These are phyloP conservation scores for Suillus subalutaceus DNA, from an alignment of 768 basidiomycete species.

Conservation along the genomic window DNA sequence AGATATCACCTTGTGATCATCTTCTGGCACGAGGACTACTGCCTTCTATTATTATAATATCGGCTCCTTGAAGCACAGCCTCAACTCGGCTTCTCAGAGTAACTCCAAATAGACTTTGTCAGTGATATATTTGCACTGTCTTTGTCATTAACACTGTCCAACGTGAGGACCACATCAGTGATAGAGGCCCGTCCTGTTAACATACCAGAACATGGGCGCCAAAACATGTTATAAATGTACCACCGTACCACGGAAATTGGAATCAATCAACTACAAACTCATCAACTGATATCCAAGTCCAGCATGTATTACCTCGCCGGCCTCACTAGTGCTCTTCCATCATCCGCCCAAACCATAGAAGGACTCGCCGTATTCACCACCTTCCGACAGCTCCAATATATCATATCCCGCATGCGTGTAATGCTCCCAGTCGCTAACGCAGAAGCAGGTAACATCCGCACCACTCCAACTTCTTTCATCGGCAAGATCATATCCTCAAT, in stretches of 20 bases:
- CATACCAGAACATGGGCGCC: no score
- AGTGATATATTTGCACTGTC: neutral
- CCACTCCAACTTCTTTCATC: slow-evolving; percentile 19
- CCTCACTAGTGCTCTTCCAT: slow-evolving; percentile 14
- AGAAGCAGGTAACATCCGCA: slow-evolving; percentile 23
- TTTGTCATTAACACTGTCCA: neutral
- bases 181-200: no score
- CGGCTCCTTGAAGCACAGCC: neutral
- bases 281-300: neutral
- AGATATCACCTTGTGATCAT: neutral
- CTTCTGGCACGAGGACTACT: neutral
- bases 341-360: slow-evolving; percentile 22
- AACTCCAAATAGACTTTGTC: neutral
- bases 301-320: slow-evolving; percentile 28
- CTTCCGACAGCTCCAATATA: slow-evolving; percentile 24
- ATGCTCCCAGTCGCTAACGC: slow-evolving; percentile 9
- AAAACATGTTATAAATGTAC: neutral
- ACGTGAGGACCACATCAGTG: neutral
- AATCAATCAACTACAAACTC: neutral
- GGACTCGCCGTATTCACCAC: slow-evolving; percentile 29
- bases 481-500: slow-evolving; percentile 32
- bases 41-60: neutral
- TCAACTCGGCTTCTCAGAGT: neutral
- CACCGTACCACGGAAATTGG: neutral
- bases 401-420: slow-evolving; percentile 14